Evolutionary conservation across 768 basidiomycete genomes (phyloP), one percentile per base, ranked within the genome.

Genomic region (Pleurotus citrinopileatus): DNA sequence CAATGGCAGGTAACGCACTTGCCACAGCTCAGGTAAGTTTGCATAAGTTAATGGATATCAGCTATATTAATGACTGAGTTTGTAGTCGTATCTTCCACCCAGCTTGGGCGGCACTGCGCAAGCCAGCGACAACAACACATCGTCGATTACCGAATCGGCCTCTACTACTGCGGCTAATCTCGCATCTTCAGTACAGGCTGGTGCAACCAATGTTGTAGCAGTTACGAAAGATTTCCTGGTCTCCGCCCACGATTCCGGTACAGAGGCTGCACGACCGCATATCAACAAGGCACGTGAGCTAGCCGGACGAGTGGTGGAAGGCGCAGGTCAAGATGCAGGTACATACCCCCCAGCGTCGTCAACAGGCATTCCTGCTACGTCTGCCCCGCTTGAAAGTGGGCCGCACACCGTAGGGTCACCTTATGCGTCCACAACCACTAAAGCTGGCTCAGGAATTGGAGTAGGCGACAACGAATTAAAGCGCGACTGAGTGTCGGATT

Each of bases 1-100:
- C 62, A 5, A 45, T 81, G 2, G 82, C 79, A 0, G 66, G 66
- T 12, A 69, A 58, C 32, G 77, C 76, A 0, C 54, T 81, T 3
- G 59, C 72, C 4, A 73, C 78, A 22, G 81, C 80, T 13, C 72
- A 77, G 69, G 79, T 76, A 55, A n/a, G n/a, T n/a, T n/a, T n/a
- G n/a, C n/a, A n/a, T n/a, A n/a, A n/a, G n/a, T n/a, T n/a, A n/a
- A n/a, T n/a, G n/a, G n/a, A n/a, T n/a, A n/a, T n/a, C n/a, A n/a
- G n/a, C n/a, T n/a, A n/a, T n/a, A n/a, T n/a, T n/a, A n/a, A n/a
- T n/a, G n/a, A n/a, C n/a, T n/a, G 40, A 29, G 22, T 52, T 37
- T 48, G 34, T 40, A 70, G 57, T 55, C 59, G 17, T 62, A 62
- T 43, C 32, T 63, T 1, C 64, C 65, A 9, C 28, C 20, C n/a